Evolutionary conservation across 805 yeast genomes (phyloP), one percentile per base, ranked within the genome.

Genomic region (Candida pini): DNA sequence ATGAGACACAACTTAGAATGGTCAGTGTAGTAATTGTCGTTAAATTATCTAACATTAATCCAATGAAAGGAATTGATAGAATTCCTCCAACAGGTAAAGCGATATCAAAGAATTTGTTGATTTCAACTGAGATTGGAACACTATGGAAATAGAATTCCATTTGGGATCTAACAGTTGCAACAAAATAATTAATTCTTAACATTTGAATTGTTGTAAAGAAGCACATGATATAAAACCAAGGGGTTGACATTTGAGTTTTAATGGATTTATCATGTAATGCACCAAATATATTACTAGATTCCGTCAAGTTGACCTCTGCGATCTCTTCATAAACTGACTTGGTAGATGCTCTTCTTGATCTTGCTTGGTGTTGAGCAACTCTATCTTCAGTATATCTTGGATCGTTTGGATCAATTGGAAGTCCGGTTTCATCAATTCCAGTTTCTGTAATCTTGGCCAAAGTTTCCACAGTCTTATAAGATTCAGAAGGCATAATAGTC

Each of bases 21-120:
- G 54, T 50, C 35, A 87, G 57, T 1, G 78, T 76, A 1, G 70
- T 62, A 20, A 83, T 51, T 0, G 90, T 81, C 28, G 78, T 69
- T 38, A 79, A 60, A 53, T 81, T 79, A 53, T 90, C 97, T 30
- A 90, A 63, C 9, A 88, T 60, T 8, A 80, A 36, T 0, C 97
- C 97, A 39, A 87, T 83, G 47, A 88, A 75, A 7, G 97, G 97
- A 38, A 90, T 85, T 0, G 96, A 81, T 21, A 82, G 44, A 9
- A 89, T 62, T 17, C 97, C 97, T 18, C 97, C 97, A 9, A 86
- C 48, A 1, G 97, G 97, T 42, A 89, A 68, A 0, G 92, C 89
- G 34, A 84, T 50, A 54, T 90, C 97, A 50, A 89, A 90, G 41
- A 85, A 78, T 34, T 75, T 73, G 55, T 87, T 87, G 32, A 86